Evolutionary conservation across 208 protist species (phyloP), one percentile per base, ranked within the genome.

Genomic region (Wallacemonas sp.): DNA sequence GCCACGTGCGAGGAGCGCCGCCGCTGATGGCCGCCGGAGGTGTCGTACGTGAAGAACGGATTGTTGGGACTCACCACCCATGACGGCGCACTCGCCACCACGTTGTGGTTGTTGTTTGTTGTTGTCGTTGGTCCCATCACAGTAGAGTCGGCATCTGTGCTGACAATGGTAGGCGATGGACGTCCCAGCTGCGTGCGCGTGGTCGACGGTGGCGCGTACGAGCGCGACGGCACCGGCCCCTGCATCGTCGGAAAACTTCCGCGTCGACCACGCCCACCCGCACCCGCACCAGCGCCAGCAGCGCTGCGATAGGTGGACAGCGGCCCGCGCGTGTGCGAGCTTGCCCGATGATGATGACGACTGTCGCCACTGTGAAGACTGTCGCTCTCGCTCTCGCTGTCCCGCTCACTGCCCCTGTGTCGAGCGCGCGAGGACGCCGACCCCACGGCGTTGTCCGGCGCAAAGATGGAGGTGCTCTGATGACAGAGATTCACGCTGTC

Each of bases 1-100:
- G 11, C 14, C 29, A 59, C 52, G 7, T 59, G 26, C 31, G 52
- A 59, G 18, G 31, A 4, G 5, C 31, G 52, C 4, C 52, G 52
- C 52, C 52, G 28, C 7, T 25, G 52, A 25, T n/a, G 11, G n/a
- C 52, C 8, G 8, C 31, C 20, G 31, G 52, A 59, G 7, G 31
- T 26, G 52, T 59, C 52, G 28, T 59, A 59, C 29, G 16, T 10
- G 1, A 59, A 59, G 52, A 59, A 59, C 26, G 52, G 52, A 25
- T 59, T 59, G 52, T 41, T 20, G 52, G 5, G 18, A 7, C 5
- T 49, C 1, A 0, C 36, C 36, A 16, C 36, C 36, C 36, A 41
- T 14, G 36, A 41, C 14, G 36, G 36, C 36, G 36, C 14, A 14
- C 14, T 41, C 36, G 36, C 36, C 14, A n/a, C n/a, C n/a, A n/a